Evolutionary conservation across 2,329 filamentous ascomycete species (phyloP).

Genomic region (Stagonosporopsis tanaceti): DNA sequence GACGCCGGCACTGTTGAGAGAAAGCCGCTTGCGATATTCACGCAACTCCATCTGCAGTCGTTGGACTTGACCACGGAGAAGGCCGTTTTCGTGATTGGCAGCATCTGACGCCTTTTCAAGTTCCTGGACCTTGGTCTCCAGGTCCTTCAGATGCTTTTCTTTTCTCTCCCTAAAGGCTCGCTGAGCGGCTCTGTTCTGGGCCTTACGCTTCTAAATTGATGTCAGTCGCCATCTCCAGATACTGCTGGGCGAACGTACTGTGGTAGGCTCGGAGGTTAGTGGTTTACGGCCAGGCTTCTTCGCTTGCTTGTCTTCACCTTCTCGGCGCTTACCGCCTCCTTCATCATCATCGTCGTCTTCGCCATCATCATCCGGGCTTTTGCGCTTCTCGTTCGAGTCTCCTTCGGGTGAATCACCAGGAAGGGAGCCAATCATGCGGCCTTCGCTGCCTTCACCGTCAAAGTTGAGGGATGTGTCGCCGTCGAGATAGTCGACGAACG

Average conservation of each 20-base stretch:
- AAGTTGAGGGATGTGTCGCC: conserved; percentile 79
- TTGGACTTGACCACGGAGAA: conserved; percentile 86
- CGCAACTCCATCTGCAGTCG: conserved; percentile 83
- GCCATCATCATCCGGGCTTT: conserved; percentile 72
- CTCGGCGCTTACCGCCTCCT: conserved; percentile 76
- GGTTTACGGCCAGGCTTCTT: conserved; percentile 98
- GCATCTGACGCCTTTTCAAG: conserved; percentile 83
- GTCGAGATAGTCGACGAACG: conserved; percentile 84
- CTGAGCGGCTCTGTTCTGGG: conserved; percentile 70
- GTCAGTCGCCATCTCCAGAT: conserved; percentile 31
- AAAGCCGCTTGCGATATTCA: conserved; percentile 89
- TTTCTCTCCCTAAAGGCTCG: conserved; percentile 69
- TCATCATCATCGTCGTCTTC: conserved; percentile 68
- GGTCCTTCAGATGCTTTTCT: conserved; percentile 70
- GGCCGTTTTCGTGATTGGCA: conserved; percentile 83
- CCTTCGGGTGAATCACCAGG: conserved; percentile 67
- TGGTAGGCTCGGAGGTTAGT: conserved; percentile 91
- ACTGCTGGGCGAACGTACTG: conserved; percentile 69
- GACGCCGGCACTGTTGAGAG: conserved; percentile 62
- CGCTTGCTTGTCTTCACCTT: conserved; percentile 82
- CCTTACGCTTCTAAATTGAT: conserved; percentile 81
- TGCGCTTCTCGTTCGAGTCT: conserved; percentile 65
- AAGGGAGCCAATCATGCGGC: conserved; percentile 77
- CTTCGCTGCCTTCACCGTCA: conserved; percentile 65
- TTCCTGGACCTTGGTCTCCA: conserved; percentile 73